Conservation (phyloP, 345 rosid species). For the Laguncularia racemosa region DNA sequence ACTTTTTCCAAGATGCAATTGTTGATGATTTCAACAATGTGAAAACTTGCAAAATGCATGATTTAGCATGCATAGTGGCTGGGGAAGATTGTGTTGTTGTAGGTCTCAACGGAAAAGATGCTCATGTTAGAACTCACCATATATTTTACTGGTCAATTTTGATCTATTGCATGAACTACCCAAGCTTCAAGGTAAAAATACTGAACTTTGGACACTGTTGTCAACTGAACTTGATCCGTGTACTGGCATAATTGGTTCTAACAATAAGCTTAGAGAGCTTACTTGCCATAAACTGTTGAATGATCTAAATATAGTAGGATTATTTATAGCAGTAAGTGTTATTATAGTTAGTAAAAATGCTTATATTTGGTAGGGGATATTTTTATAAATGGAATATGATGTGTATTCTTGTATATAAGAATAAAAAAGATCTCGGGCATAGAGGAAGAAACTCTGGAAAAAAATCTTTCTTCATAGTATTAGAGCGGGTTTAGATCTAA, state of each 20-base stretch:
- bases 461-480: too few relatives aligned
- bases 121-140: constrained; percentile 10
- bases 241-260: background rate
- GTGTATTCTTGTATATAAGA: too few relatives aligned
- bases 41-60: constrained; percentile 8
- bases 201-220: background rate
- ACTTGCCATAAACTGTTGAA: too few relatives aligned
- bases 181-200: rapidly evolving
- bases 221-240: background rate
- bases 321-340: too few relatives aligned
- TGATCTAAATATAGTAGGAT: too few relatives aligned
- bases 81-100: background rate
- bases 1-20: constrained; percentile 16
- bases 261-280: background rate
- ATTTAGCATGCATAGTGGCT: background rate
- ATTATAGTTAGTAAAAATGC: too few relatives aligned
- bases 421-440: too few relatives aligned
- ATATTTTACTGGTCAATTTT: constrained; percentile 2
- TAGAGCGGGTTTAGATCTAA: too few relatives aligned
- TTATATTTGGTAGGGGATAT: too few relatives aligned
- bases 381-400: too few relatives aligned
- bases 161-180: background rate
- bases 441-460: too few relatives aligned
- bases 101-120: background rate
- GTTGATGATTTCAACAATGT: background rate